phyloP scores from a whole-genome alignment of 2,329 filamentous ascomycete species.

The Beauveria medogensis region DNA sequence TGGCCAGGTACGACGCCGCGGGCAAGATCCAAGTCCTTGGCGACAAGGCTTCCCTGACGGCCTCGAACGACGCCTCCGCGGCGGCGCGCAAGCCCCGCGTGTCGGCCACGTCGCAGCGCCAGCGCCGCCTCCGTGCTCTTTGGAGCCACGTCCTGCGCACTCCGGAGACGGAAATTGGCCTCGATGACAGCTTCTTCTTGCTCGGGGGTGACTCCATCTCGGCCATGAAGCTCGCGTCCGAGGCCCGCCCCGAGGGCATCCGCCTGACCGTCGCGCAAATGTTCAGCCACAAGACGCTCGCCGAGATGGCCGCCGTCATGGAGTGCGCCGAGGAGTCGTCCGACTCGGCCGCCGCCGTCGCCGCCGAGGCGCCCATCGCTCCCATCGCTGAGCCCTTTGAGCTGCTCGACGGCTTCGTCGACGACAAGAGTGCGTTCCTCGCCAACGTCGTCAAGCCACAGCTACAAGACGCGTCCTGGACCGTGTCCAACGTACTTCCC shows the following conservation, averaged over 20 bases:
- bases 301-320: slow-evolving; percentile 45
- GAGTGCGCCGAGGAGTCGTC: slow-evolving; percentile 25
- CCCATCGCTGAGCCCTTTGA: slow-evolving; percentile 38
- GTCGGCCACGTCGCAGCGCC: slow-evolving; percentile 32
- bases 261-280: slow-evolving; percentile 47
- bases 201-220: slow-evolving; percentile 53
- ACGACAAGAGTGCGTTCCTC: slow-evolving; percentile 35
- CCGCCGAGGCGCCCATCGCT: slow-evolving; percentile 35
- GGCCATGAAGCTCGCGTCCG: slow-evolving; percentile 54
- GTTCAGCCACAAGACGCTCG: slow-evolving; percentile 39
- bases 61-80: slow-evolving; percentile 12
- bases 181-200: slow-evolving; percentile 52
- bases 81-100: slow-evolving; percentile 21
- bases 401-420: slow-evolving; percentile 28
- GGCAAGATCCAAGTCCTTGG: slow-evolving; percentile 22
- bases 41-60: slow-evolving; percentile 13
- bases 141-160: slow-evolving; percentile 42
- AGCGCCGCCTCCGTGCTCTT: slow-evolving; percentile 35
- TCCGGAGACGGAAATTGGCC: slow-evolving; percentile 37
- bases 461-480: slow-evolving; percentile 42
- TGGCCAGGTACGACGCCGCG: slow-evolving; percentile 30
- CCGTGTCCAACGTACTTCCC: slow-evolving; percentile 48
- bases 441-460: slow-evolving; percentile 40
- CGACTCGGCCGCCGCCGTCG: slow-evolving; percentile 2
- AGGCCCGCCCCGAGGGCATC: slow-evolving; percentile 39